Conservation (phyloP, 768 basidiomycete genomes). For the Boletus eberwhitei region DNA sequence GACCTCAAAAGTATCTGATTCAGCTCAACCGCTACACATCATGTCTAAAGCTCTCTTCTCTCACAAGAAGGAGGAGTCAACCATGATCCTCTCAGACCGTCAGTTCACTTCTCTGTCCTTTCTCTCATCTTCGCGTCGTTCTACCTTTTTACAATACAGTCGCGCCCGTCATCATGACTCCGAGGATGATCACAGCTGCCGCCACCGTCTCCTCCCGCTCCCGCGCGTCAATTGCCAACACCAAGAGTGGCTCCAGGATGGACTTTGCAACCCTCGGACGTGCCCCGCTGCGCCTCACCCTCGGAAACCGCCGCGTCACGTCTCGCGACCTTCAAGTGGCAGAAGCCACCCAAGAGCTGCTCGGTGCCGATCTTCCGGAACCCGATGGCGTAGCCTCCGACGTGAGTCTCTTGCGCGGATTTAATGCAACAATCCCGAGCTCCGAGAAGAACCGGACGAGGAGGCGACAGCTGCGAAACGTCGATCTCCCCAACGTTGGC, state of each 20-base stretch:
- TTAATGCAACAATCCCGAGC: slow-evolving; percentile 92
- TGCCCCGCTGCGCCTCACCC: slow-evolving; percentile 66
- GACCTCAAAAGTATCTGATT: neutral
- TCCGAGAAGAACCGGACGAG: slow-evolving; percentile 75
- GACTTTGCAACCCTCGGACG: slow-evolving; percentile 80
- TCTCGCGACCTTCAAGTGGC: slow-evolving; percentile 82
- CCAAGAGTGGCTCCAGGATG: slow-evolving; percentile 38
- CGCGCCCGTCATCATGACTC: slow-evolving; percentile 88
- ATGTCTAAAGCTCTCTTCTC: slow-evolving; percentile 69
- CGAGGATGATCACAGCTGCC: slow-evolving; percentile 71
- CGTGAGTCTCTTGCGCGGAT: slow-evolving; percentile 84
- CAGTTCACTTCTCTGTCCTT: slow-evolving; percentile 29
- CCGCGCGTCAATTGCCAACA: slow-evolving; percentile 32
- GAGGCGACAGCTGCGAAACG: slow-evolving; percentile 74
- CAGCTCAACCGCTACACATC: slow-evolving; percentile 11
- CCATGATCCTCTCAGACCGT: slow-evolving; percentile 75
- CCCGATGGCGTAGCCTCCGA: slow-evolving; percentile 64
- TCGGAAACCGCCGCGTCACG: slow-evolving; percentile 65
- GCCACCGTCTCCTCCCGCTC: slow-evolving; percentile 61
- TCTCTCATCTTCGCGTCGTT: neutral
- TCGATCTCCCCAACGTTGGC: slow-evolving; percentile 72
- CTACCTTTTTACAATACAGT: slow-evolving; percentile 36
- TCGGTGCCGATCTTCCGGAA: slow-evolving; percentile 70
- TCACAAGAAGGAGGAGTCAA: slow-evolving; percentile 58
- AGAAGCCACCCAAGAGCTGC: slow-evolving; percentile 76